Evolutionary conservation across 495 filamentous ascomycete species (phyloP), one percentile per base, ranked within the genome.

Genomic region (Penicillium bovifimosum): DNA sequence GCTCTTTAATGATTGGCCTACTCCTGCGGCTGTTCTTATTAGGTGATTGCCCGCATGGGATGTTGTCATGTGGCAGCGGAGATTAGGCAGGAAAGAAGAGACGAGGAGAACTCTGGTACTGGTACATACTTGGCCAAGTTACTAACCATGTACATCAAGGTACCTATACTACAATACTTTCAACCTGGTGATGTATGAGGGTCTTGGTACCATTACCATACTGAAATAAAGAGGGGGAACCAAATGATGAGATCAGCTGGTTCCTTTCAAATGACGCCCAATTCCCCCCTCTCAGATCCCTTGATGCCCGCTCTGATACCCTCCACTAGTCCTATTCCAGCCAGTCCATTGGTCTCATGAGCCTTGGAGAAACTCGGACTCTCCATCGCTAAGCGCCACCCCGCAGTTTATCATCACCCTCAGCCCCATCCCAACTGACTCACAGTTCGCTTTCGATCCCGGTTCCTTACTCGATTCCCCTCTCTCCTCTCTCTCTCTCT

Each of bases 21-120:
- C 31, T 33, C 28, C 43, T 35, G 32, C 18, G 18, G 45, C 31
- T 13, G 32, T 9, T 47, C 56, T 38, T 49, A 58, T 53, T 33
- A 46, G 50, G 41, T 54, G 53, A 56, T 53, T 53, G 56, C 42
- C 39, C 50, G 60, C 60, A 60, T 54, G 51, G n/a, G 50, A 63
- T 54, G 56, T 55, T 63, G 57, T 64, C 61, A 64, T 61, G 61
- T 52, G 54, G 41, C 36, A 29, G n/a, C 10, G 16, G 28, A 35
- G 27, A 7, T 41, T 41, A 27, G 39, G 39, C 24, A 43, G 41
- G 41, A 43, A 43, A 43, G 13, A 4, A 4, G 39, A 14, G 20
- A 8, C 6, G 26, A n/a, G 5, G 20, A 26, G 38, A 40, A 11
- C 27, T 11, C 10, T 5, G n/a, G 39, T 20, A 26, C 39, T 24